Conservation (phyloP, 257 asterid species). For the Lavandula angustifolia region DNA sequence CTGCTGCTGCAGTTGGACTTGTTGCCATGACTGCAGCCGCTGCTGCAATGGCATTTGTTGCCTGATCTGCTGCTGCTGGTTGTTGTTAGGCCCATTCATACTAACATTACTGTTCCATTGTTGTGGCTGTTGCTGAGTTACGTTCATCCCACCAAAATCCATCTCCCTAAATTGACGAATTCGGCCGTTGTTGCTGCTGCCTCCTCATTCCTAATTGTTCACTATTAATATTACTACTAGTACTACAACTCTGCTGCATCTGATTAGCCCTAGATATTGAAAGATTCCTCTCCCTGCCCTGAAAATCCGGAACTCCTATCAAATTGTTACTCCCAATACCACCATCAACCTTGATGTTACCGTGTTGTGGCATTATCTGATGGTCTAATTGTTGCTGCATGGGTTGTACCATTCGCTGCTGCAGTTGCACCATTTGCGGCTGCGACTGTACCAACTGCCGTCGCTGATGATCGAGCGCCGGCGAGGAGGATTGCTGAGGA, state of each 20-base stretch:
- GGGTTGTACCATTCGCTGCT: conserved; percentile 43
- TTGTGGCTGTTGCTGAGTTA: conserved; percentile 42
- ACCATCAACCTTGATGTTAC: conserved; percentile 28
- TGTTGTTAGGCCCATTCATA: conserved; percentile 27
- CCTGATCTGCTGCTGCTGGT: no score
- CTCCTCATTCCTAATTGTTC: conserved; percentile 46
- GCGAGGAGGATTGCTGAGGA: conserved; percentile 48
- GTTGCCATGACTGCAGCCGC: no score
- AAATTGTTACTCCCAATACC: conserved; percentile 43
- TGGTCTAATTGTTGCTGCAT: conserved; percentile 55
- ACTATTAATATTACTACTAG: conserved; percentile 26
- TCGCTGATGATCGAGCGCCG: conserved; percentile 50
- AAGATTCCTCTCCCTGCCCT: conserved; percentile 67
- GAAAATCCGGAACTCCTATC: conserved; percentile 55
- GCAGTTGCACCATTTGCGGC: conserved; percentile 42
- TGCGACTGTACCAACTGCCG: conserved; percentile 42
- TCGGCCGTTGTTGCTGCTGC: conserved; percentile 46
- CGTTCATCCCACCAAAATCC: conserved; percentile 63
- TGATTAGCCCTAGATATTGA: conserved; percentile 73
- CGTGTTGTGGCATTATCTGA: conserved; percentile 53
- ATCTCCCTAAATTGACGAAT: conserved; percentile 68
- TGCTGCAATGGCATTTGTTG: no score
- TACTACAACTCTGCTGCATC: conserved; percentile 56
- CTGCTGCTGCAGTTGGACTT: conserved; percentile 31
- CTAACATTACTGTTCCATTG: conserved; percentile 32